These are phyloP conservation scores for Vigna hirtella DNA, from an alignment of 306 rosid genomes.

Conservation along the genomic window DNA sequence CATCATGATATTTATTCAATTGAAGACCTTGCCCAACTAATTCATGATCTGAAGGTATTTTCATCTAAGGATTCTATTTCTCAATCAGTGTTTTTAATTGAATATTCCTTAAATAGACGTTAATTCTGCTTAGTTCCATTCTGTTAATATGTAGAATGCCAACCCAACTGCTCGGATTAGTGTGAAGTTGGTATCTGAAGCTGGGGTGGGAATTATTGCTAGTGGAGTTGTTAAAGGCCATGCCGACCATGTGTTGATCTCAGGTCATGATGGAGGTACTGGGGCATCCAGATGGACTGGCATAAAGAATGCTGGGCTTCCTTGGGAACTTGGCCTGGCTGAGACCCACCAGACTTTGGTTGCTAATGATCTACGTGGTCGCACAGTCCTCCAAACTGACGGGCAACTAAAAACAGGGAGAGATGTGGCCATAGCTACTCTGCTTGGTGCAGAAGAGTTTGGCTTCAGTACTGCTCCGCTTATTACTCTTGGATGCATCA, in stretches of 20 bases:
- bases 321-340: constrained; percentile 99
- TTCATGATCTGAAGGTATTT: constrained; percentile 92
- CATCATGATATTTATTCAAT: constrained; percentile 99
- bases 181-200: constrained; percentile 98
- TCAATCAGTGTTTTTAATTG: not conserved
- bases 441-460: constrained; percentile 99
- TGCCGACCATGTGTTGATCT: constrained; percentile 94
- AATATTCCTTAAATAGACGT: constrained; percentile 9
- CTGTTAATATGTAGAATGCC: constrained; percentile 68
- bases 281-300: constrained; percentile 99
- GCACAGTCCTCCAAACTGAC: constrained; percentile 94
- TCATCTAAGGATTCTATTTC: constrained; percentile 17
- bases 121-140: constrained; percentile 26
- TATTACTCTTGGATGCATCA: constrained; percentile 96
- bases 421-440: constrained; percentile 97
- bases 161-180: constrained; percentile 95
- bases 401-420: constrained; percentile 99
- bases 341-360: constrained; percentile 99
- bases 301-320: constrained; percentile 98
- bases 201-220: constrained; percentile 98
- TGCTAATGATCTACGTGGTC: constrained; percentile 96
- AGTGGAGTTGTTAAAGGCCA: constrained; percentile 99
- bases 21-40: constrained; percentile 96
- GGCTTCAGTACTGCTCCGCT: constrained; percentile 99
- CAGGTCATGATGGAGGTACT: constrained; percentile 99